Conservation (phyloP, 2,329 filamentous ascomycete species). For the Pseudonectria foliicola region DNA sequence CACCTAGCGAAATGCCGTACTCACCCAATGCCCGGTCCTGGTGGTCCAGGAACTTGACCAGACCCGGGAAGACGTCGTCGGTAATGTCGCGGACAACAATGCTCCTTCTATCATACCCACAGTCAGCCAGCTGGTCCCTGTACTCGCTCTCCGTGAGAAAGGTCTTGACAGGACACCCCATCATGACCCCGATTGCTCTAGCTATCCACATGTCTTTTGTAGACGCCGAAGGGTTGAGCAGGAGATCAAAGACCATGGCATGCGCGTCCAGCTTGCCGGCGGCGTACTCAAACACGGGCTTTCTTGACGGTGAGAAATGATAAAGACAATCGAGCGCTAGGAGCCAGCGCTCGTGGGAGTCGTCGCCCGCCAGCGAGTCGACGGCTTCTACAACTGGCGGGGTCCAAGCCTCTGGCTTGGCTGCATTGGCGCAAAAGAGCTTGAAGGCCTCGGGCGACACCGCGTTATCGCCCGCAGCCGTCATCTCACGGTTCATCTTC, state of each 20-base stretch:
- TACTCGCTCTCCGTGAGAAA: constrained; percentile 42
- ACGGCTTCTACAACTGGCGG: constrained; percentile 17
- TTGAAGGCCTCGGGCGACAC: constrained; percentile 18
- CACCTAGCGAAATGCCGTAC: constrained; percentile 30
- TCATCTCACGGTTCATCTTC: constrained; percentile 18
- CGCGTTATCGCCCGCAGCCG: not conserved
- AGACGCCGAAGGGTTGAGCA: constrained; percentile 30
- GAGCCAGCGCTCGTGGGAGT: constrained; percentile 37
- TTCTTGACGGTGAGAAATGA: constrained; percentile 47
- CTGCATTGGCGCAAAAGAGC: constrained; percentile 44
- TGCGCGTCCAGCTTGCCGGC: constrained; percentile 35
- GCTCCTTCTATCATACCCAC: constrained; percentile 36
- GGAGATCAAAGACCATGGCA: constrained; percentile 49
- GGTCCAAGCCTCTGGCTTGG: constrained; percentile 37
- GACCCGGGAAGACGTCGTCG: constrained; percentile 42
- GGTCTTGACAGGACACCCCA: constrained; percentile 41
- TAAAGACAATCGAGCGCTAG: constrained; percentile 51
- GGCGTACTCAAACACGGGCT: constrained; percentile 37
- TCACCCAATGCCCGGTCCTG: constrained; percentile 27
- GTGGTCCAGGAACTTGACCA: constrained; percentile 36
- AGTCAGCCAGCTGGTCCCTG: constrained; percentile 33
- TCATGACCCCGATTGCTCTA: constrained; percentile 36
- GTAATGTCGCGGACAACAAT: constrained; percentile 45
- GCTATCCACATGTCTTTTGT: constrained; percentile 26
- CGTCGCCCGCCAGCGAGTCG: constrained; percentile 17